Evolutionary conservation across 768 basidiomycete species (phyloP).

Genomic region (Naematelia aurantialba): DNA sequence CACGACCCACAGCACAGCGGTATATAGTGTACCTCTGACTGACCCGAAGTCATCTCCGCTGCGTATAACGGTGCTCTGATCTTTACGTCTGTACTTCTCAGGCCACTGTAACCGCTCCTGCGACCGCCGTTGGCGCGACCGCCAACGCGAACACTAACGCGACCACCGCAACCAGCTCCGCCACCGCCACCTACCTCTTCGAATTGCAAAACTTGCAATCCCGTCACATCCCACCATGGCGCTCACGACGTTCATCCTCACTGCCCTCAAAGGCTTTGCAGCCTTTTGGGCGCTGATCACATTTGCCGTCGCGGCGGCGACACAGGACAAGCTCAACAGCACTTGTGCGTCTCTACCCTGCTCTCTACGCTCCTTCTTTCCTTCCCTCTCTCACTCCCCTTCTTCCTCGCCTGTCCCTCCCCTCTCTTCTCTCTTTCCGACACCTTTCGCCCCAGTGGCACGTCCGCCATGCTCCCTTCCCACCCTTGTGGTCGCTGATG

Average conservation of each 20-base stretch:
- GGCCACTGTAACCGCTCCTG: too few species aligned
- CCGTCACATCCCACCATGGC: background rate
- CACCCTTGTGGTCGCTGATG: too few species aligned
- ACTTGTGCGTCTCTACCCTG: conserved; percentile 7
- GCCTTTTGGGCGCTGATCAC: conserved; percentile 37
- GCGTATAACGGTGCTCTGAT: too few species aligned
- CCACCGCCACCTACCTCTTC: background rate
- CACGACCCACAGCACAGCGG: too few species aligned
- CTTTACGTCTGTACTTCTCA: too few species aligned
- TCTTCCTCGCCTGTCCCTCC: background rate
- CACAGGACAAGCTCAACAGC: conserved; percentile 16
- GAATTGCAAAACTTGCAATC: background rate
- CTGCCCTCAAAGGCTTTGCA: conserved; percentile 28
- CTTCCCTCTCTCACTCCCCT: background rate
- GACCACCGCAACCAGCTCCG: background rate
- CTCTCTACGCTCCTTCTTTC: background rate
- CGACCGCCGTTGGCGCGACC: too few species aligned
- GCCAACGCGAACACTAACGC: too few species aligned
- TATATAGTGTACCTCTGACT: too few species aligned
- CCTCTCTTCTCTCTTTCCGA: background rate
- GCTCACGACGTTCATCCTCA: conserved; percentile 6
- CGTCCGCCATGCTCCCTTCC: too few species aligned
- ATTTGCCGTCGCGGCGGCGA: conserved; percentile 29
- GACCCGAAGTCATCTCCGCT: too few species aligned
- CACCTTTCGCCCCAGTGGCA: background rate